Base-by-base conservation (phyloP, 2,329 filamentous ascomycete genomes). In the Amauroascus verrucosus region DNA sequence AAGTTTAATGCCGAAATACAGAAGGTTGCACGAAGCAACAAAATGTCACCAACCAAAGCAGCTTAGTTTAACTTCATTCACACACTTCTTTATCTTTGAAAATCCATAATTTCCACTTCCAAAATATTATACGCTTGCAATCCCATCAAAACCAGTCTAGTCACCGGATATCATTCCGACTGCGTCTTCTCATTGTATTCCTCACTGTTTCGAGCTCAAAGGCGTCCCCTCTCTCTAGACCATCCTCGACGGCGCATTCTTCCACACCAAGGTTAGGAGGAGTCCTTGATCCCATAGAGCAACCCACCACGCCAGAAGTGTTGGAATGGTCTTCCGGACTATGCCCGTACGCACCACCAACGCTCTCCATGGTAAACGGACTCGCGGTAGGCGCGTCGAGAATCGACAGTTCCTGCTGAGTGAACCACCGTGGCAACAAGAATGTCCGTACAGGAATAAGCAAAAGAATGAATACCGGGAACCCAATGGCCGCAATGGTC, bases 401-500 rank as follows among this genome's bases (percentile, higher is more conserved):
- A 6, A 76, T 65, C 0, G 69, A 70, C 22, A 89, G 70, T 66
- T 88, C 85, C 44, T 79, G 75, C 0, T 69, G 63, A 0, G 72
- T 74, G 59, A 88, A 83, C 64, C 79, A 75, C 32, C 70, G 70
- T 0, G 85, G 85, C 59, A 89, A 72, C 5, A 88, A 56, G 55
- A 80, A 71, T 1, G 82, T 79, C 7, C 85, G 77, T 1, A 83
- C 68, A 0, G 85, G 85, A 22, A 88, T 82, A 4, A 88, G 72
- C 14, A 80, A 67, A 46, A 88, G 69, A 62, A 89, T 88, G 58
- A 88, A 78, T 33, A 88, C 76, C 7, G 86, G 86, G 60, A 90
- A 91, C 0, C 86, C 86, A 9, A 91, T 86, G 1, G 86, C 86
- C 2, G 86, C 86, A 48, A 90, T 84, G 0, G 86, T 90, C 70